Base-by-base conservation (phyloP, 805 yeast genomes). In the Metschnikowia continentalis region DNA sequence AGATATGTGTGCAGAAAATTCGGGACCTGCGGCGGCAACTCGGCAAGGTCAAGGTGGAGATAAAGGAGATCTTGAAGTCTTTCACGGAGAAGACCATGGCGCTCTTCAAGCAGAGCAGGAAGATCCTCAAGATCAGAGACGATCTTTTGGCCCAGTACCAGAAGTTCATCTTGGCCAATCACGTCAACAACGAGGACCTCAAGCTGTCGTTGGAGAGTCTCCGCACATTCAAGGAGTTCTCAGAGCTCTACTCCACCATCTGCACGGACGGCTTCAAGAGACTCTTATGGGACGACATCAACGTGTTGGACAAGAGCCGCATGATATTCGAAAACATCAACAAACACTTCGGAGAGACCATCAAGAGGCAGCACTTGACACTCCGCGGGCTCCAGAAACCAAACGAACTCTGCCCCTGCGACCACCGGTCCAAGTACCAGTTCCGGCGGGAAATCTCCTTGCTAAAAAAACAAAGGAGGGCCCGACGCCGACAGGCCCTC, bases 221-320 rank as follows among this genome's bases (percentile, higher is more conserved):
- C 23, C 39, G 40, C n/a, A 17, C 39, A 2, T 44, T 44, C 41
- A 44, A 44, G 26, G 47, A 44, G 33, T 44, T 44, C n/a, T 36
- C 36, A 30, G 47, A 33, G 22, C 40, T 44, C 17, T 44, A 44
- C 35, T 35, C 41, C 20, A 48, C 44, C 45, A 52, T 46, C 6
- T 37, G 36, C 37, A 50, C 47, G 17, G 39, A 45, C 14, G 47
- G 47, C 14, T 52, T 38, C 42, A 37, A 48, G 41, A 19, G 30
- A 19, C 32, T 48, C 14, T 46, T 48, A 33, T 33, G 32, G 20
- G 46, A 46, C 13, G 47, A 52, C 33, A 19, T 52, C 10, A 23
- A 32, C 5, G 41, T 45, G 10, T 48, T 52, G 47, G 35, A 32
- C 15, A 36, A 23, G 32, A n/a, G 49, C 35, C 48, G 39, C n/a